Conservation (phyloP, 2,329 filamentous ascomycete genomes). For the Ophidiomyces ophidiicola region DNA sequence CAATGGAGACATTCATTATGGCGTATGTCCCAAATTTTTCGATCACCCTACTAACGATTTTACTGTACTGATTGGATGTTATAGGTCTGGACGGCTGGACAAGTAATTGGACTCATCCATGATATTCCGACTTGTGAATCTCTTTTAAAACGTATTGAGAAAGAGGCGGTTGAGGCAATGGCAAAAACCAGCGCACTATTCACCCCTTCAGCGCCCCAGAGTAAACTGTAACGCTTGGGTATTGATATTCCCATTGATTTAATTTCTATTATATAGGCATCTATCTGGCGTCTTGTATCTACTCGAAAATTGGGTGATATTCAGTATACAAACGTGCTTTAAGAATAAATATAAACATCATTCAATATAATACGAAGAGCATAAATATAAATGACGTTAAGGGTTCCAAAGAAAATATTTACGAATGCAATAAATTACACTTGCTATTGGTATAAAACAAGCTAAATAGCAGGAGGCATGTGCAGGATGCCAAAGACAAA, state of each 20-base stretch:
- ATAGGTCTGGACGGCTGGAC: constrained; percentile 91
- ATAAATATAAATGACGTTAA: too few relatives aligned
- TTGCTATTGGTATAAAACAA: too few relatives aligned
- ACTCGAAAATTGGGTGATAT: too few relatives aligned
- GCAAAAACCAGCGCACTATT: constrained; percentile 47
- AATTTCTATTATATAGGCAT: neutral
- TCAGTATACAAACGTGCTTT: too few relatives aligned
- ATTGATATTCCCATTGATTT: neutral
- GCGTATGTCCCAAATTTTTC: constrained; percentile 46
- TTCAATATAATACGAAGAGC: too few relatives aligned
- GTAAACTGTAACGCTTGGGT: constrained; percentile 11
- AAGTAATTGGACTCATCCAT: constrained; percentile 81
- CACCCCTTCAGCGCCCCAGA: constrained; percentile 11
- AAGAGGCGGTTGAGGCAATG: constrained; percentile 57
- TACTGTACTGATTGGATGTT: constrained; percentile 13
- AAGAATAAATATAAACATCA: too few relatives aligned
- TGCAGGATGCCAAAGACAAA: constrained; percentile 2
- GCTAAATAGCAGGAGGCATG: too few relatives aligned
- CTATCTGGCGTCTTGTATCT: neutral
- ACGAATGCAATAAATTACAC: too few relatives aligned
- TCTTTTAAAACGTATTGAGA: constrained; percentile 61
- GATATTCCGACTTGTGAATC: constrained; percentile 66
- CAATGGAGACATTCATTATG: constrained; percentile 80
- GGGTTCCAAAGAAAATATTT: too few relatives aligned
- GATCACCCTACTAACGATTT: constrained; percentile 1